Percentiles rank a stretch among this genome's conserved stretches.
Evolutionary conservation across 192 early-diverging fungal genomes (phyloP).

Genomic region (Obelidium mucronatum): DNA sequence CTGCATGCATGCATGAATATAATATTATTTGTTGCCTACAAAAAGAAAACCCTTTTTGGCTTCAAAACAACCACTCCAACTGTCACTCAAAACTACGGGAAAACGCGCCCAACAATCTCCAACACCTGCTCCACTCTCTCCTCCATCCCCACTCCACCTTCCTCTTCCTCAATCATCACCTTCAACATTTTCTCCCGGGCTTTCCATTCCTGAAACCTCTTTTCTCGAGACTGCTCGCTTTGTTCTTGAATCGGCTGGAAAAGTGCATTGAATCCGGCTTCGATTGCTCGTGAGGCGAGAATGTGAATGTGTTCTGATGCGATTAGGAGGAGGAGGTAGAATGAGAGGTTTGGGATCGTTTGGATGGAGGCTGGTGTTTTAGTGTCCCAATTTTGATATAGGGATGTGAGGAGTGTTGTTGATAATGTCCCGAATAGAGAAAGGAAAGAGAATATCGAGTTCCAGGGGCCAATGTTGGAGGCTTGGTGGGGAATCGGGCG

Average conservation of each 20-base stretch:
- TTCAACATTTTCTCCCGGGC: neutral
- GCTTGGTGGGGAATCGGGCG: slow-evolving; percentile 77
- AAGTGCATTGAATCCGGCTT: neutral
- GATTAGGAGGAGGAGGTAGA: slow-evolving; percentile 1
- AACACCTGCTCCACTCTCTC: slow-evolving; percentile 10
- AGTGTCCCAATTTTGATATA: slow-evolving; percentile 47
- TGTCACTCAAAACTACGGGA: no score
- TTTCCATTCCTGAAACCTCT: neutral
- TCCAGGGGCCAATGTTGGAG: slow-evolving; percentile 82
- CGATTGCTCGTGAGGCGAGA: neutral
- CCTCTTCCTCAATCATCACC: neutral
- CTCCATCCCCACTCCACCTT: neutral
- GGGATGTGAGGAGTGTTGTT: slow-evolving; percentile 23
- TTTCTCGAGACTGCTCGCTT: neutral
- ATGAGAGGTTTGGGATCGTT: neutral
- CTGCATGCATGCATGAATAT: no score
- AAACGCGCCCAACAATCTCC: no score
- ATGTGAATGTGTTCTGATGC: neutral
- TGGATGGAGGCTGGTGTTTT: slow-evolving; percentile 23
- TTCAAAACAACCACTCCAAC: no score
- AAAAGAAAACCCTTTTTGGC: no score
- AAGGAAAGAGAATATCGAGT: slow-evolving; percentile 36
- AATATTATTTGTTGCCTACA: no score
- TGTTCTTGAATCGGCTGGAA: neutral
- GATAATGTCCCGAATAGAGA: slow-evolving; percentile 38